phyloP scores from a whole-genome alignment of 441 rosid species.

The California macrophylla region DNA sequence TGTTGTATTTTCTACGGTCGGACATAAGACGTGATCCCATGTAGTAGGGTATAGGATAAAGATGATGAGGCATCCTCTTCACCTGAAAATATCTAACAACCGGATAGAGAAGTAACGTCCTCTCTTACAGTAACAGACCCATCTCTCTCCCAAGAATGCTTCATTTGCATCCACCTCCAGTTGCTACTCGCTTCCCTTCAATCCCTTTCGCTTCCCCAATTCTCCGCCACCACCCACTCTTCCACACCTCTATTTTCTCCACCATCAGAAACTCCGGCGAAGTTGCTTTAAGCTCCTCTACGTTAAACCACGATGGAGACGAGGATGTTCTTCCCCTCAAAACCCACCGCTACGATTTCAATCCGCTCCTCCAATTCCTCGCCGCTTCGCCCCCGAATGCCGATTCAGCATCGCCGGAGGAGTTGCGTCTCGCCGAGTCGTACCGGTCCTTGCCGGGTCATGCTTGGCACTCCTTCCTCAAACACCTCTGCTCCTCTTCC shows the following conservation, averaged over 20 bases:
- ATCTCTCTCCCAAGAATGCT: constrained; percentile 3
- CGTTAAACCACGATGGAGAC: constrained; percentile 2
- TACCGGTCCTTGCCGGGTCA: constrained; percentile 92
- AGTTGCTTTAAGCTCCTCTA: constrained; percentile 16
- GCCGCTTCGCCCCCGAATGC: constrained; percentile 16
- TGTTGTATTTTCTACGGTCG: no score
- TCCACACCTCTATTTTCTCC: constrained; percentile 13
- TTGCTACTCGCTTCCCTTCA: constrained; percentile 40
- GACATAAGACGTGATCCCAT: no score
- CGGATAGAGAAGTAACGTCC: background rate
- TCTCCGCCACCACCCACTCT: constrained; percentile 24
- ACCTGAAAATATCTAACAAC: background rate
- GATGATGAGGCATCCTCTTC: no score
- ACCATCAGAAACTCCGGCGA: constrained; percentile 18
- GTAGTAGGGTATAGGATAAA: no score
- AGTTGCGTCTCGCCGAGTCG: constrained; percentile 66
- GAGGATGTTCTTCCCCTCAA: constrained; percentile 40
- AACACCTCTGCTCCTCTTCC: constrained; percentile 50
- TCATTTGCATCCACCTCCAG: constrained; percentile 26
- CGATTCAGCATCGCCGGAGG: constrained; percentile 40
- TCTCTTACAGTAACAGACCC: background rate
- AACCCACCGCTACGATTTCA: constrained; percentile 66
- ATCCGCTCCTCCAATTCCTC: constrained; percentile 66
- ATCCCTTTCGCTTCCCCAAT: constrained; percentile 23
- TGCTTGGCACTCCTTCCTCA: constrained; percentile 80